Percentiles rank a stretch among this genome's conserved stretches.
phyloP scores from a whole-genome alignment of 805 yeast genomes.

The Candida multigemmis region DNA sequence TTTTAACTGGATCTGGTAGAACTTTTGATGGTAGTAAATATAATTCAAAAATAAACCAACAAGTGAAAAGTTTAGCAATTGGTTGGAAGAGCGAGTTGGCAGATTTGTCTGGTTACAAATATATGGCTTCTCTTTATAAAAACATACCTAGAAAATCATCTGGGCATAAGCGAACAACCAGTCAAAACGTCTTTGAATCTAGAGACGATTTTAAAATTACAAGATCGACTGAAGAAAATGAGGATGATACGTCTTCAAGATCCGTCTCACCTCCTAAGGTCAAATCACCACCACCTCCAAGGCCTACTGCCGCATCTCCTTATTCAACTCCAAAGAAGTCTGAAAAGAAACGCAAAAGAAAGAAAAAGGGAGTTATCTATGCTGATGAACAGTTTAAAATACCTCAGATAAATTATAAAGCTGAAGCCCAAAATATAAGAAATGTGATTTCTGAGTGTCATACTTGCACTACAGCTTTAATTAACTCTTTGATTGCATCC shows the following conservation, averaged over 20 bases:
- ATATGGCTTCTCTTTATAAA: constrained; percentile 38
- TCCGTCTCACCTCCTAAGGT: not conserved
- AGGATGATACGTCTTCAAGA: no score
- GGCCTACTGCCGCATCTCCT: constrained; percentile 16
- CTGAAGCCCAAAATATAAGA: constrained; percentile 67
- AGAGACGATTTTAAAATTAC: constrained; percentile 2
- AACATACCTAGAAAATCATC: constrained; percentile 27
- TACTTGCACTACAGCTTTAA: constrained; percentile 61
- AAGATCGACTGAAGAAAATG: no score
- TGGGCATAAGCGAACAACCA: constrained; percentile 3
- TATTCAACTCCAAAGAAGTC: constrained; percentile 5
- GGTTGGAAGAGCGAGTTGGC: constrained; percentile 61
- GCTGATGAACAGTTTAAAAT: constrained; percentile 48
- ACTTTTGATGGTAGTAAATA: constrained; percentile 29
- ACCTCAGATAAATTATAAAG: constrained; percentile 58
- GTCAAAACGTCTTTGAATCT: constrained; percentile 5
- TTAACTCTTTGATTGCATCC: constrained; percentile 35
- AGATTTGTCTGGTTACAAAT: constrained; percentile 39
- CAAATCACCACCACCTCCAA: constrained; percentile 12
- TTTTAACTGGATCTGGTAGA: constrained; percentile 29
- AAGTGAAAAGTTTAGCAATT: constrained; percentile 41
- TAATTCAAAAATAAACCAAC: constrained; percentile 33
- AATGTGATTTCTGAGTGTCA: constrained; percentile 66
- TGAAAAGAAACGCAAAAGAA: constrained; percentile 8
- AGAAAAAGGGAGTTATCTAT: constrained; percentile 11